Evolutionary conservation across 257 asterid genomes (phyloP).

Genomic region (Solanum paucissectum): DNA sequence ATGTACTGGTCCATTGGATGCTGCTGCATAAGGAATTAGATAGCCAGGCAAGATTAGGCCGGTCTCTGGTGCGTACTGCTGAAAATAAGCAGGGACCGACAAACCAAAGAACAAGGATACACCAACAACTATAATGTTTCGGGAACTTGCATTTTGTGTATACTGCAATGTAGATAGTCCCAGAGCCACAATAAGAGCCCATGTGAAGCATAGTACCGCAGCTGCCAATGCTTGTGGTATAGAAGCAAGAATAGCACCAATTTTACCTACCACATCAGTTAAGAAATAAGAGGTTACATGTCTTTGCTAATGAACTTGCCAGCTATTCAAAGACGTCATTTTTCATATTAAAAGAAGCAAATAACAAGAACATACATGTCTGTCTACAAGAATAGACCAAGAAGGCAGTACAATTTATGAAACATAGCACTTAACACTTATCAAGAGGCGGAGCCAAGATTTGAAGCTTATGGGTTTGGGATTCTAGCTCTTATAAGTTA

Average conservation of each 20-base stretch:
- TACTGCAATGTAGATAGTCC: slow-evolving; percentile 78
- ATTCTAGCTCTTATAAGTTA: not conserved
- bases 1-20: slow-evolving; percentile 86
- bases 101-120: slow-evolving; percentile 86
- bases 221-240: slow-evolving; percentile 97
- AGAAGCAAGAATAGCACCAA: slow-evolving; percentile 93
- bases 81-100: slow-evolving; percentile 82
- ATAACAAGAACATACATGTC: not conserved
- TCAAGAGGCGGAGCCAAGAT: not conserved
- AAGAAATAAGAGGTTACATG: not conserved
- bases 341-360: not conserved
- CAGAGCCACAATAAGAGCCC: slow-evolving; percentile 76
- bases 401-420: not conserved
- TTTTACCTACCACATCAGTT: slow-evolving; percentile 44
- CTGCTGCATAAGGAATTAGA: slow-evolving; percentile 83
- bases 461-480: not conserved
- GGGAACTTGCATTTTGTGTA: slow-evolving; percentile 63
- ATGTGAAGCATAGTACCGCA: slow-evolving; percentile 75
- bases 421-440: not conserved
- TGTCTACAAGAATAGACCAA: not conserved
- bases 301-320: not conserved
- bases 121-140: slow-evolving; percentile 80
- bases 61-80: slow-evolving; percentile 77
- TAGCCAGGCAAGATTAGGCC: slow-evolving; percentile 66
- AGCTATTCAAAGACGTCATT: not conserved